Percentiles rank a stretch among this genome's conserved stretches.
Conservation (phyloP, 352 stramenopile genomes). For the Globisporangium recalcitrans region DNA sequence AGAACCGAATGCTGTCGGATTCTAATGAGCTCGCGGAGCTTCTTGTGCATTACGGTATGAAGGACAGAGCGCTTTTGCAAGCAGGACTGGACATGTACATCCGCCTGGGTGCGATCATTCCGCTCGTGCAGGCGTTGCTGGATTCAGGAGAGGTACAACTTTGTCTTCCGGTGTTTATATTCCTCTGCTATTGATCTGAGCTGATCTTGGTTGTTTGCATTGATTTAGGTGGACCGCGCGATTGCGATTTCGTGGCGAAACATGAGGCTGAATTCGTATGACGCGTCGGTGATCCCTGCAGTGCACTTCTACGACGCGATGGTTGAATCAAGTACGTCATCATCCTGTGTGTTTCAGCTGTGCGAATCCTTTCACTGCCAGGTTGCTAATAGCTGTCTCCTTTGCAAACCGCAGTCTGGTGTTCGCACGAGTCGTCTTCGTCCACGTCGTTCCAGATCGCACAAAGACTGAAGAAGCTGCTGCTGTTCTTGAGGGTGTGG, state of each 20-base stretch:
- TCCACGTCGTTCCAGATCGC: conserved; percentile 33
- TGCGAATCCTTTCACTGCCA: not conserved
- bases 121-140: conserved; percentile 48
- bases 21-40: conserved; percentile 53
- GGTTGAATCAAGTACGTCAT: conserved; percentile 22
- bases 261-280: conserved; percentile 28
- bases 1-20: conserved; percentile 51
- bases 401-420: conserved; percentile 22
- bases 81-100: conserved; percentile 67
- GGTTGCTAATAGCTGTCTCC: not conserved
- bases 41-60: conserved; percentile 29
- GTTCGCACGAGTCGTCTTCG: conserved; percentile 10
- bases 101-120: conserved; percentile 35
- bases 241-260: conserved; percentile 49
- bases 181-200: not conserved
- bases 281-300: conserved; percentile 35
- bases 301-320: conserved; percentile 46
- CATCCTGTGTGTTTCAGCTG: not conserved
- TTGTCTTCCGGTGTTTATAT: not conserved
- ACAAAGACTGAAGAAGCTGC: conserved; percentile 43
- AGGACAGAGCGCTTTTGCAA: conserved; percentile 37
- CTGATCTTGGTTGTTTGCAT: not conserved
- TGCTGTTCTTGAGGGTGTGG: conserved; percentile 54
- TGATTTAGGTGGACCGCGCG: conserved; percentile 30
- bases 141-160: conserved; percentile 34